Conservation (phyloP, 2,329 filamentous ascomycete genomes). For the Orbilia quercus region DNA sequence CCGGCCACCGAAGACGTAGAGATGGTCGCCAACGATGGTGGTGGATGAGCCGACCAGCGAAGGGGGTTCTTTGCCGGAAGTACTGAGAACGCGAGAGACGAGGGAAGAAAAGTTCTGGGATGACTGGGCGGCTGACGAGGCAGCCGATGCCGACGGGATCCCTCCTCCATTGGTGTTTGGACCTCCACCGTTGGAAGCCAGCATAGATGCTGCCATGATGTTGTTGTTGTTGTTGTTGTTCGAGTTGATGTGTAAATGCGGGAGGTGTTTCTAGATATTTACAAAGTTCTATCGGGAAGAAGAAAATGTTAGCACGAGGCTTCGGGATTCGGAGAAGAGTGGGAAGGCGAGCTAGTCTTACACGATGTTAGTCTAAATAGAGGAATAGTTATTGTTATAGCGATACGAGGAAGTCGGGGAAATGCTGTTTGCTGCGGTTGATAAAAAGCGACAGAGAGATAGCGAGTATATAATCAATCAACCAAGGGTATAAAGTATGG, state of each 20-base stretch:
- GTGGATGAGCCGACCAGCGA: slow-evolving; percentile 94
- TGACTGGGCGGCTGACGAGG: slow-evolving; percentile 61
- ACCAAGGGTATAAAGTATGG: slow-evolving; percentile 45
- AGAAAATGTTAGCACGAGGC: slow-evolving; percentile 3
- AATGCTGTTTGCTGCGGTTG: slow-evolving; percentile 11
- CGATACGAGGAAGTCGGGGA: slow-evolving; percentile 11
- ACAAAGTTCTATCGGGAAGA: slow-evolving; percentile 19
- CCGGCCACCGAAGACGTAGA: slow-evolving; percentile 95
- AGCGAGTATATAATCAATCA: slow-evolving; percentile 50
- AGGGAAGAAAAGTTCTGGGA: slow-evolving; percentile 73
- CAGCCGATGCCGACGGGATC: slow-evolving; percentile 25
- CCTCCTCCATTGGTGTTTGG: slow-evolving; percentile 15
- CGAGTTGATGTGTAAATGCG: slow-evolving; percentile 15
- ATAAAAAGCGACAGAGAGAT: slow-evolving; percentile 42
- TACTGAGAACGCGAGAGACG: slow-evolving; percentile 78
- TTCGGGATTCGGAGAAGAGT: slow-evolving; percentile 3
- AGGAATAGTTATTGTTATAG: slow-evolving; percentile 15
- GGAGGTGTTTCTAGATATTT: slow-evolving; percentile 20
- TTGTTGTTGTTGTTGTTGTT: slow-evolving; percentile 17
- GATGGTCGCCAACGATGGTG: slow-evolving; percentile 91
- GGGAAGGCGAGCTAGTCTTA: slow-evolving; percentile 29
- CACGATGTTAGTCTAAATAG: slow-evolving; percentile 38
- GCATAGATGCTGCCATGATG: slow-evolving; percentile 44
- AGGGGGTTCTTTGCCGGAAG: slow-evolving; percentile 89
- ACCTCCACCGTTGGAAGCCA: slow-evolving; percentile 37